phyloP scores from a whole-genome alignment of 2,329 filamentous ascomycete species.

The Tolypocladium album region DNA sequence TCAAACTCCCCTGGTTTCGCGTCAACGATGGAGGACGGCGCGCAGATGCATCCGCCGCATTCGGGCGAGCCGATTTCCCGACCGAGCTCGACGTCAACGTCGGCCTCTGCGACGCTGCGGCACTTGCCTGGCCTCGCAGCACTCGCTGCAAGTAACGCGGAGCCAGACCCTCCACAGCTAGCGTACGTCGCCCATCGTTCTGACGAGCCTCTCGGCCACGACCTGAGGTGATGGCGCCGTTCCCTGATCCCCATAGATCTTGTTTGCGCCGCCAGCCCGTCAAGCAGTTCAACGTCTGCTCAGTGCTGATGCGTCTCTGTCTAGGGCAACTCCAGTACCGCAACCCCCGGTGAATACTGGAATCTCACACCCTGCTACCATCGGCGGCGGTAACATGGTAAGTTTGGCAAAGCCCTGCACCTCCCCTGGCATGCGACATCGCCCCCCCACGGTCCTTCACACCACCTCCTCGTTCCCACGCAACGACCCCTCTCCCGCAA shows the following conservation, averaged over 20 bases:
- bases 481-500: background rate
- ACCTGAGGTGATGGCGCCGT: background rate
- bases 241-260: background rate
- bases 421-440: background rate
- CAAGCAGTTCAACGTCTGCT: background rate
- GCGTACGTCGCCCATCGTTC: slow-evolving; percentile 25
- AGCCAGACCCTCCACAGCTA: slow-evolving; percentile 30
- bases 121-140: slow-evolving; percentile 36
- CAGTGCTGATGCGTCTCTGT: slow-evolving; percentile 3
- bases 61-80: slow-evolving; percentile 37
- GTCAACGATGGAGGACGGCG: slow-evolving; percentile 33
- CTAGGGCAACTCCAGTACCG: slow-evolving; percentile 8
- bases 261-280: background rate
- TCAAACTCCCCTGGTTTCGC: background rate
- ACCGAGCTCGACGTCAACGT: slow-evolving; percentile 37
- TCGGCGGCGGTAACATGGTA: slow-evolving; percentile 28
- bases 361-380: slow-evolving; percentile 28
- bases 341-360: slow-evolving; percentile 15
- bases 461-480: background rate
- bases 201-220: background rate
- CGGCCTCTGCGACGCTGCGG: slow-evolving; percentile 26
- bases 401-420: slow-evolving; percentile 10
- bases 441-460: background rate
- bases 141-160: slow-evolving; percentile 29
- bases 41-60: slow-evolving; percentile 26